These are phyloP conservation scores for Boletus vermiculosoides DNA, from an alignment of 768 basidiomycete species.

Conservation along the genomic window DNA sequence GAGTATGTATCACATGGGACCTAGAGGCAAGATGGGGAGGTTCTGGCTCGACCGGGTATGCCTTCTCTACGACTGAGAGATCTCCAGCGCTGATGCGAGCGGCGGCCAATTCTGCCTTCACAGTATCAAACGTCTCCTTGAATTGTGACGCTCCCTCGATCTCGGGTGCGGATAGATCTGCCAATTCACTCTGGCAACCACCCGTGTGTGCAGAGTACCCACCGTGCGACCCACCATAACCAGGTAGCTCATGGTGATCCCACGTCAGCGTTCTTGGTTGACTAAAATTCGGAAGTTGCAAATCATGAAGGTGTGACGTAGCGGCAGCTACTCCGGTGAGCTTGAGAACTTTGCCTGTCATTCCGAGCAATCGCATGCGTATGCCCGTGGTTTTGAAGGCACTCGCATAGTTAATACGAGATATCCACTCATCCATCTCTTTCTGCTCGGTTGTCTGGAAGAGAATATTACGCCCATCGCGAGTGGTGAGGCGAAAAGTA, in stretches of 20 bases:
- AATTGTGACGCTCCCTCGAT: slow-evolving; percentile 64
- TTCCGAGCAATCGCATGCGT: slow-evolving; percentile 70
- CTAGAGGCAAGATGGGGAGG: slow-evolving; percentile 41
- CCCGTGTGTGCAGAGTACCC: slow-evolving; percentile 33
- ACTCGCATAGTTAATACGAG: slow-evolving; percentile 90
- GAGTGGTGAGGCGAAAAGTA: slow-evolving; percentile 74
- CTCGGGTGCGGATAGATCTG: slow-evolving; percentile 49
- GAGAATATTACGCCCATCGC: slow-evolving; percentile 78
- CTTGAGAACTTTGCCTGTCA: slow-evolving; percentile 69
- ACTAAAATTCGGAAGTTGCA: slow-evolving; percentile 39
- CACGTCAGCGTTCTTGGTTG: slow-evolving; percentile 36
- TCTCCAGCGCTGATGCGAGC: slow-evolving; percentile 37
- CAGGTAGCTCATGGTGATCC: slow-evolving; percentile 38
- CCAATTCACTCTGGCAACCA: slow-evolving; percentile 12
- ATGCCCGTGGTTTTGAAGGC: slow-evolving; percentile 85
- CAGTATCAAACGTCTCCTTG: slow-evolving; percentile 80
- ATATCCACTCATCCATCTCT: slow-evolving; percentile 89
- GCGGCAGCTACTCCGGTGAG: slow-evolving; percentile 86
- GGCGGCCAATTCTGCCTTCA: slow-evolving; percentile 80
- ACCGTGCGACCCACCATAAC: slow-evolving; percentile 22
- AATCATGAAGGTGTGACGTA: slow-evolving; percentile 74
- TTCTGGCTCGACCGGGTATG: slow-evolving; percentile 25
- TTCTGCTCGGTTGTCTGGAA: slow-evolving; percentile 67
- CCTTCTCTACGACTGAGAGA: slow-evolving; percentile 12
- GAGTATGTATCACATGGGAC: slow-evolving; percentile 54